Base-by-base conservation (phyloP, 1,284 basidiomycete species). In the Apiotrichum laibachii region DNA sequence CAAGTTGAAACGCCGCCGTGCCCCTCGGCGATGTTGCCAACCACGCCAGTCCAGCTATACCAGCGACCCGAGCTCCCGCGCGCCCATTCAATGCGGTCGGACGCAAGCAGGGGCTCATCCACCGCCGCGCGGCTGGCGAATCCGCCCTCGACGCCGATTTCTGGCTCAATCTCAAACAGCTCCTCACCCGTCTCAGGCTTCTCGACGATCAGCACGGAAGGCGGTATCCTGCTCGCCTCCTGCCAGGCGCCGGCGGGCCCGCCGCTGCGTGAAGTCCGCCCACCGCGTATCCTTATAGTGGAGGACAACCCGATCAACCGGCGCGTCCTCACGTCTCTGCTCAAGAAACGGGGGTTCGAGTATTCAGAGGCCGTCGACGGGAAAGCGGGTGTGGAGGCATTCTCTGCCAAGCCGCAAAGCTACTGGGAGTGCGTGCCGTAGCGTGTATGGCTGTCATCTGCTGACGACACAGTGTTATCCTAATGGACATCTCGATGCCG, bases 401-500 rank as follows among this genome's bases (percentile, higher is more conserved):
- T 62, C 50, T 26, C 33, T 39, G 55, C 52, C 50, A 33, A 35
- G 22, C 34, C 45, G 33, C 7, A 43, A 15, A 56, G 56, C 50
- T 69, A 72, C 58, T 79, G 72, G 75, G 77, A 93, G 63, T 92
- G 73, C 67, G 88, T 81, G 16, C 26, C 13, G 8, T 13, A 26
- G 33, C 9, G 16, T 8, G 15, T 11, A 8, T 31, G 5, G 18
- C 18, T 19, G n/a, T n/a, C 33, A 46, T 53, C 45, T 37, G 47
- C 22, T 42, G 11, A 42, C 10, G 12, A 2, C 64, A 92, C 64
- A 92, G 90, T 62, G 85, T 92, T 43, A 86, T 93, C 46, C 82
- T 95, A 21, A 81, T 96, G 68, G 93, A 97, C 76, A 80, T 97
- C 53, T 92, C 90, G 0, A 97, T 97, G 93, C 93, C 92, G 0